A percentile compares a stretch with the other conserved stretches of the same genome.
These are phyloP conservation scores for Lipomyces mesembrius DNA, from an alignment of 805 yeast species.

Conservation along the genomic window DNA sequence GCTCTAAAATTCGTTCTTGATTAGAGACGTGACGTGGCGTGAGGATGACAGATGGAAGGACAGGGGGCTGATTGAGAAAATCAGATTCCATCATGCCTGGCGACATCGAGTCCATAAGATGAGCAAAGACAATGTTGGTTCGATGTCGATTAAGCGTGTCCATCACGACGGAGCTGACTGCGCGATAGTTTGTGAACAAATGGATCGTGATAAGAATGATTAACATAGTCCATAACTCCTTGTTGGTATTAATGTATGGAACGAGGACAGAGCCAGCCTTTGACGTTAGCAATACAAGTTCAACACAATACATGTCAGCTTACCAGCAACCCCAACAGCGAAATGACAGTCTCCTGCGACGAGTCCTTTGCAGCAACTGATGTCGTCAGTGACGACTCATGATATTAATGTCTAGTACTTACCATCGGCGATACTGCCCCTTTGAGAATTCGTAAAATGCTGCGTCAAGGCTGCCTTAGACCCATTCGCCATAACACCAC, in stretches of 20 bases:
- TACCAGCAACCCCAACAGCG: slow-evolving; percentile 46
- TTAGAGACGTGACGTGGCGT: slow-evolving; percentile 40
- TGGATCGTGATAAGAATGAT: slow-evolving; percentile 41
- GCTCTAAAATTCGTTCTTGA: slow-evolving; percentile 43
- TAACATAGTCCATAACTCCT: slow-evolving; percentile 42
- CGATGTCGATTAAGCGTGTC: slow-evolving; percentile 45
- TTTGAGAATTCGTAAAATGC: slow-evolving; percentile 46
- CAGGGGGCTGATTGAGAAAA: slow-evolving; percentile 20
- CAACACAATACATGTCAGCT: background rate
- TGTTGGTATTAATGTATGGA: slow-evolving; percentile 29
- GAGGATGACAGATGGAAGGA: slow-evolving; percentile 35
- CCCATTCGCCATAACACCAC: slow-evolving; percentile 49
- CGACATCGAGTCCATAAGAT: slow-evolving; percentile 28
- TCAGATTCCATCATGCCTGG: slow-evolving; percentile 28
- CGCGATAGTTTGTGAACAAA: slow-evolving; percentile 45
- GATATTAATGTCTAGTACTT: background rate
- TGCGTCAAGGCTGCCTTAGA: slow-evolving; percentile 47
- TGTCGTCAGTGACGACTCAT: background rate
- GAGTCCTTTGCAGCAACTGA: slow-evolving; percentile 47
- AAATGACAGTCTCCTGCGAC: slow-evolving; percentile 48
- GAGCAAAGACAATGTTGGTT: slow-evolving; percentile 43
- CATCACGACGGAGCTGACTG: slow-evolving; percentile 45
- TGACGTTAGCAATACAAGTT: slow-evolving; percentile 1
- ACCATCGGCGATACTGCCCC: slow-evolving; percentile 47
- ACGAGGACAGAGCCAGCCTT: slow-evolving; percentile 45